A percentile compares a stretch with the other conserved stretches of the same genome.
Conservation (phyloP, 1,284 basidiomycete species). For the Butyriboletus appendiculatus region DNA sequence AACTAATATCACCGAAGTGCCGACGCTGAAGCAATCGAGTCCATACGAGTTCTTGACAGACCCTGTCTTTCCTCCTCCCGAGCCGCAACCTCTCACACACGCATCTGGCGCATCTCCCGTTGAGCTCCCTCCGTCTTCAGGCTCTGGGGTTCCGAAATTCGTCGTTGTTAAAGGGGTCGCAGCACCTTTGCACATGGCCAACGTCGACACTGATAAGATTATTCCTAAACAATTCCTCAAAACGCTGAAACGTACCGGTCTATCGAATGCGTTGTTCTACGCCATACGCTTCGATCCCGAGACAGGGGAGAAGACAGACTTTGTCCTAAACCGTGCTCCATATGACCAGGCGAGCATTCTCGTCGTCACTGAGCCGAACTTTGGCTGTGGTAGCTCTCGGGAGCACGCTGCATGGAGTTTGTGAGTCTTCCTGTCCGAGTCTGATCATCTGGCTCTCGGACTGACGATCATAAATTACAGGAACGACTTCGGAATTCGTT, state of each 20-base stretch:
- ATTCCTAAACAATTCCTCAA: slow-evolving; percentile 97
- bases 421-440: slow-evolving; percentile 46
- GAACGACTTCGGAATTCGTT: slow-evolving; percentile 93
- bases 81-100: slow-evolving; percentile 46
- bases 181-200: slow-evolving; percentile 89
- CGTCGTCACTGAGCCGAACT: slow-evolving; percentile 90
- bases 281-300: slow-evolving; percentile 80
- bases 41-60: slow-evolving; percentile 79
- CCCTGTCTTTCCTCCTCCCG: slow-evolving; percentile 67
- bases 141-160: slow-evolving; percentile 77
- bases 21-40: slow-evolving; percentile 68
- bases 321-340: slow-evolving; percentile 86
- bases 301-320: slow-evolving; percentile 83
- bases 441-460: not conserved
- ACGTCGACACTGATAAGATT: slow-evolving; percentile 97
- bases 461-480: slow-evolving; percentile 39
- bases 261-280: slow-evolving; percentile 89
- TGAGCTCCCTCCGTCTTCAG: slow-evolving; percentile 53
- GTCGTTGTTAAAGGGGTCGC: slow-evolving; percentile 80
- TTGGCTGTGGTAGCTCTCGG: slow-evolving; percentile 92
- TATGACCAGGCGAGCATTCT: slow-evolving; percentile 83
- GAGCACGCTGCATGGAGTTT: slow-evolving; percentile 98
- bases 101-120: slow-evolving; percentile 34
- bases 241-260: slow-evolving; percentile 90
- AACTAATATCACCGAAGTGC: slow-evolving; percentile 44